Evolutionary conservation across 2,329 filamentous ascomycete genomes (phyloP).

Genomic region (Alternaria triticimaculans): DNA sequence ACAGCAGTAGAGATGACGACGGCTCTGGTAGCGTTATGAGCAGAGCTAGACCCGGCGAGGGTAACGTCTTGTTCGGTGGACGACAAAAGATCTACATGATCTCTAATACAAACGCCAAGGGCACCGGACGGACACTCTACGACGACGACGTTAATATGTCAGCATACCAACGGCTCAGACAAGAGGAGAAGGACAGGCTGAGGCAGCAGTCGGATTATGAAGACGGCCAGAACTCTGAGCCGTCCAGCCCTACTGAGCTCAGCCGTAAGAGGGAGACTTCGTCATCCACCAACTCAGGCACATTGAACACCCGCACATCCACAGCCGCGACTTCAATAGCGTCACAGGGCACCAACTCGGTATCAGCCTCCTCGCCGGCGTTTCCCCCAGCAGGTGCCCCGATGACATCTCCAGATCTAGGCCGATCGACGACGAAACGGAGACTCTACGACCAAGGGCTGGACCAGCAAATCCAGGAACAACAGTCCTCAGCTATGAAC

Average conservation of each 20-base stretch:
- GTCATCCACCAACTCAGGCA: slow-evolving; percentile 82
- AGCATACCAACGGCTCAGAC: slow-evolving; percentile 78
- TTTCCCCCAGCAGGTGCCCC: slow-evolving; percentile 32
- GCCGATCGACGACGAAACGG: slow-evolving; percentile 73
- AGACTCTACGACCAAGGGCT: slow-evolving; percentile 84
- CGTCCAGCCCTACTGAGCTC: slow-evolving; percentile 63
- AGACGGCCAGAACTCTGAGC: slow-evolving; percentile 51
- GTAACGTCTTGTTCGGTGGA: slow-evolving; percentile 92
- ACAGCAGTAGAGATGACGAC: slow-evolving; percentile 68
- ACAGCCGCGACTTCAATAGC: slow-evolving; percentile 87
- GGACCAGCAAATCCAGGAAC: slow-evolving; percentile 79
- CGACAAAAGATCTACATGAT: slow-evolving; percentile 96
- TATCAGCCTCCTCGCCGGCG: slow-evolving; percentile 42
- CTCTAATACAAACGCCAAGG: slow-evolving; percentile 58
- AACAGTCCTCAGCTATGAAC: slow-evolving; percentile 77
- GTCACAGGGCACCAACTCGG: slow-evolving; percentile 65
- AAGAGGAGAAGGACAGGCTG: slow-evolving; percentile 57
- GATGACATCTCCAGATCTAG: slow-evolving; percentile 52
- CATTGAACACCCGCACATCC: slow-evolving; percentile 72
- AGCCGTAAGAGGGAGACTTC: slow-evolving; percentile 79
- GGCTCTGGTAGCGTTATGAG: slow-evolving; percentile 82
- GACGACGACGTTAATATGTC: slow-evolving; percentile 86
- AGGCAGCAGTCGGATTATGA: slow-evolving; percentile 40
- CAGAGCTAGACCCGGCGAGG: slow-evolving; percentile 80
- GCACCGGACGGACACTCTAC: slow-evolving; percentile 70